Evolutionary conservation across 164 flowering plant genomes (phyloP).

Genomic region (Tinospora cordifolia): DNA sequence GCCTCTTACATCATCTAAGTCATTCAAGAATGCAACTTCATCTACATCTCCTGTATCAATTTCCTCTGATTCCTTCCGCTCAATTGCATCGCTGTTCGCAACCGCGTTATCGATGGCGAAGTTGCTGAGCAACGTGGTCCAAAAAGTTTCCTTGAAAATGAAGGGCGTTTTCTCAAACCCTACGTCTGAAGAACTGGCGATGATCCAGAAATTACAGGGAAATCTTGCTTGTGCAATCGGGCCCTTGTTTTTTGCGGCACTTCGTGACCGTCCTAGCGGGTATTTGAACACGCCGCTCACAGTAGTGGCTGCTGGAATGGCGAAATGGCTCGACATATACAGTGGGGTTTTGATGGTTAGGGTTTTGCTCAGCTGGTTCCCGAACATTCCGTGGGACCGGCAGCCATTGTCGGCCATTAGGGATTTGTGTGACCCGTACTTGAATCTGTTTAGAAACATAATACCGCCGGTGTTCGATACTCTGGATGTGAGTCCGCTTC

Average conservation of each 20-base stretch:
- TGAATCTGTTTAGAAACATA: slow-evolving; percentile 37
- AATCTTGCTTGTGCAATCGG: slow-evolving; percentile 28
- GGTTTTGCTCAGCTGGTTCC: slow-evolving; percentile 98
- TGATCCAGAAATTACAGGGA: slow-evolving; percentile 10
- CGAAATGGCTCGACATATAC: slow-evolving; percentile 91
- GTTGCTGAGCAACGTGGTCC: slow-evolving; percentile 13
- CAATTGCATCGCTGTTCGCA: slow-evolving; percentile 41
- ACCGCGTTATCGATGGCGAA: slow-evolving; percentile 24
- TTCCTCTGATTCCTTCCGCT: slow-evolving; percentile 44
- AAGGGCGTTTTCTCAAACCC: slow-evolving; percentile 15
- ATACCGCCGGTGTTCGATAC: slow-evolving; percentile 10
- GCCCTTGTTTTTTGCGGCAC: slow-evolving; percentile 55
- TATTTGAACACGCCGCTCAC: slow-evolving; percentile 53
- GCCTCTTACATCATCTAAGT: background rate
- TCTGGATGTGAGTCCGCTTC: slow-evolving; percentile 31
- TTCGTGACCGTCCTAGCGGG: slow-evolving; percentile 29
- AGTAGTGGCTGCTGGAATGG: slow-evolving; percentile 73
- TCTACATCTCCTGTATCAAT: background rate
- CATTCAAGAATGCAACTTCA: background rate
- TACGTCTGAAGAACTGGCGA: slow-evolving; percentile 17
- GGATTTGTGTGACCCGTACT: slow-evolving; percentile 85
- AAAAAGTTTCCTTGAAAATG: slow-evolving; percentile 11
- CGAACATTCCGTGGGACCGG: slow-evolving; percentile 38
- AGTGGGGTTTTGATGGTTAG: slow-evolving; percentile 82
- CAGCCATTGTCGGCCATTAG: slow-evolving; percentile 27